phyloP scores from a whole-genome alignment of 2,329 filamentous ascomycete species.

The Aureobasidium uvarum region DNA sequence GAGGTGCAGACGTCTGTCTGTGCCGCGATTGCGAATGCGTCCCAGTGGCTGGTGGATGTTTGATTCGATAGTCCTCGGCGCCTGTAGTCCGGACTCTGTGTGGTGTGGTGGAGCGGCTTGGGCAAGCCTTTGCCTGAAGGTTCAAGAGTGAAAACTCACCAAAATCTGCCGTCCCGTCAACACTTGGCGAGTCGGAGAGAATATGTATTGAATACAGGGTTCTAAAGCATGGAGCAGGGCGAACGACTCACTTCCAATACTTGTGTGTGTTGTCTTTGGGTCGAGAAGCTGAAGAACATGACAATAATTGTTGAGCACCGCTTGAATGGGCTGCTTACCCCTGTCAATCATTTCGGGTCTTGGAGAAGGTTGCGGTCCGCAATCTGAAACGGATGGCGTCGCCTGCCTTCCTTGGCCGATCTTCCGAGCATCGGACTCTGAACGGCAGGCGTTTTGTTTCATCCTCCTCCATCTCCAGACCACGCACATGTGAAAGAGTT shows the following conservation, averaged over 20 bases:
- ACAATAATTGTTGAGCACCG: conserved; percentile 17
- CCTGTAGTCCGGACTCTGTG: conserved; percentile 1
- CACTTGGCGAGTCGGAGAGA: background rate
- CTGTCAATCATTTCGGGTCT: conserved; percentile 22
- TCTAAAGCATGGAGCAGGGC: conserved; percentile 2
- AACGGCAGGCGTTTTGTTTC: conserved; percentile 4
- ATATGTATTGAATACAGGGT: background rate
- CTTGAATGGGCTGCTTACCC: background rate
- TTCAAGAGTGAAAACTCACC: background rate
- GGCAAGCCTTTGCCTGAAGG: background rate
- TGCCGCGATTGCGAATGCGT: conserved; percentile 20
- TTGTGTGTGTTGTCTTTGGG: background rate
- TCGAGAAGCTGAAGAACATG: background rate
- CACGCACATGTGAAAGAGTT: background rate
- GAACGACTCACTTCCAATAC: background rate
- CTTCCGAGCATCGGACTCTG: conserved; percentile 8
- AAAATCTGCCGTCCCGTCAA: background rate
- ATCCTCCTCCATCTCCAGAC: background rate
- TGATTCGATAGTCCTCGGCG: background rate
- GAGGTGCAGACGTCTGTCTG: background rate
- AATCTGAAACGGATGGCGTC: conserved; percentile 17
- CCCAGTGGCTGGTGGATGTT: background rate
- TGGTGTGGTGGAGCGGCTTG: conserved; percentile 10
- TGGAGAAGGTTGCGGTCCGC: conserved; percentile 19
- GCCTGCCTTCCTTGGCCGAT: conserved; percentile 3